Conservation (phyloP, 768 basidiomycete species). For the Phanerodontia chrysosporium region DNA sequence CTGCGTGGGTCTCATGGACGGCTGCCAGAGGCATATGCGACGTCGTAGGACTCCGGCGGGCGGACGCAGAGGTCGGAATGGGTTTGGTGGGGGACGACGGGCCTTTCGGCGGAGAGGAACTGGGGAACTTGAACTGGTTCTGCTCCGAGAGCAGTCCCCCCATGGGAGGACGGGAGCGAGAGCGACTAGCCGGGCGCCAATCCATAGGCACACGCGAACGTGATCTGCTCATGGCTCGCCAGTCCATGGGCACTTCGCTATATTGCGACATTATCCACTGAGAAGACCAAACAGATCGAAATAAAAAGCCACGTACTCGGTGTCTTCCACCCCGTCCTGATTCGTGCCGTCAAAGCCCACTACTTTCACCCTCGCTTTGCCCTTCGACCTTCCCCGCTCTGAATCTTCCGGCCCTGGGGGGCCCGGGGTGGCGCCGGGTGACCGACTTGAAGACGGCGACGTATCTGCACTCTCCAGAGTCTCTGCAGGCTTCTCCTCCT, state of each 20-base stretch:
- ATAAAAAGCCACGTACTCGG: slow-evolving; percentile 54
- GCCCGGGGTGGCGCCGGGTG: not conserved
- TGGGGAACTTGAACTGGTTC: slow-evolving; percentile 27
- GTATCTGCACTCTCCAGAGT: not conserved
- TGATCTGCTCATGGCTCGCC: slow-evolving; percentile 88
- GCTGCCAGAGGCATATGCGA: slow-evolving; percentile 22
- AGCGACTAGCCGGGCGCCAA: slow-evolving; percentile 78
- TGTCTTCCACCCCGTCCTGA: slow-evolving; percentile 58
- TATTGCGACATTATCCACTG: slow-evolving; percentile 20
- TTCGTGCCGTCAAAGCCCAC: slow-evolving; percentile 78
- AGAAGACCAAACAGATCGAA: slow-evolving; percentile 17
- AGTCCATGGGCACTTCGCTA: slow-evolving; percentile 72
- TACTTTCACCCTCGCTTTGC: slow-evolving; percentile 72
- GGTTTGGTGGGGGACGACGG: slow-evolving; percentile 23
- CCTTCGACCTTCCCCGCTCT: slow-evolving; percentile 73
- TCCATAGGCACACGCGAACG: slow-evolving; percentile 90
- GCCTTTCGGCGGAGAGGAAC: slow-evolving; percentile 22
- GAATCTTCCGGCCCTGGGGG: slow-evolving; percentile 9
- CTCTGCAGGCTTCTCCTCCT: slow-evolving; percentile 14
- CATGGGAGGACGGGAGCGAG: slow-evolving; percentile 72
- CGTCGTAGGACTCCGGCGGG: slow-evolving; percentile 24
- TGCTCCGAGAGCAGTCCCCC: slow-evolving; percentile 26
- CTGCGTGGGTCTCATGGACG: slow-evolving; percentile 22
- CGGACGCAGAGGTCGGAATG: slow-evolving; percentile 19
- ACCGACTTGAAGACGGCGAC: slow-evolving; percentile 3